phyloP scores from a whole-genome alignment of 768 basidiomycete genomes.

The Kwoniella pini region DNA sequence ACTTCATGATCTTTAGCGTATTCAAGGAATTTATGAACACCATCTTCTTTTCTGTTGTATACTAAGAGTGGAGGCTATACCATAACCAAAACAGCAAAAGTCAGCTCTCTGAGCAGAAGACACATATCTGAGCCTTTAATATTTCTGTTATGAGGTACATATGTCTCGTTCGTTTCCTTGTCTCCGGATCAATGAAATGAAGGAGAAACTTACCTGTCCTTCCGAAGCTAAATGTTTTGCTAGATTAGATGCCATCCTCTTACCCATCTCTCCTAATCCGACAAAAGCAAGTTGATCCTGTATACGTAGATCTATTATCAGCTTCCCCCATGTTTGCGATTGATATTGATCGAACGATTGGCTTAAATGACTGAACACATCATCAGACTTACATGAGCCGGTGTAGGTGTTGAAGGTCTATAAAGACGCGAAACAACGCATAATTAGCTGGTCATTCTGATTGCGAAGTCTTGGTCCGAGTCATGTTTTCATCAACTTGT shows the following conservation, averaged over 20 bases:
- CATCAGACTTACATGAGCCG: slow-evolving; percentile 38
- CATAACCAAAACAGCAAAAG: too few species aligned
- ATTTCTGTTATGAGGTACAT: too few species aligned
- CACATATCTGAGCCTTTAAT: too few species aligned
- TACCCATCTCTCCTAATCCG: slow-evolving; percentile 64
- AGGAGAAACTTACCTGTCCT: slow-evolving; percentile 24
- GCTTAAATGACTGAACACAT: neutral
- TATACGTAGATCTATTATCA: neutral
- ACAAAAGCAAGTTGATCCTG: slow-evolving; percentile 59
- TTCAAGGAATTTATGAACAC: slow-evolving; percentile 58
- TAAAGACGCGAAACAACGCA: too few species aligned
- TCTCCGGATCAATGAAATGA: neutral
- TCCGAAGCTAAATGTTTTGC: slow-evolving; percentile 58
- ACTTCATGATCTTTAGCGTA: slow-evolving; percentile 64
- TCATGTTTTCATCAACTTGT: too few species aligned
- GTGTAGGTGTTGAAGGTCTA: slow-evolving; percentile 47
- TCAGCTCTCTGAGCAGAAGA: too few species aligned
- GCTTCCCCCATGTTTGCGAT: neutral
- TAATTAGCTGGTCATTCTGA: too few species aligned
- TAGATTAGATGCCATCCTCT: slow-evolving; percentile 75
- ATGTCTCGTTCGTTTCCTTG: too few species aligned
- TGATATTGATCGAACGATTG: too few species aligned
- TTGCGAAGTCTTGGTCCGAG: too few species aligned
- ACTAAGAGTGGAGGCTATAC: slow-evolving; percentile 64
- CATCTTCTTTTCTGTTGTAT: slow-evolving; percentile 67